Percentiles rank a stretch among this genome's conserved stretches.
These are phyloP conservation scores for Vitis hybrid DNA, from an alignment of 177 flowering plant species.

Conservation along the genomic window DNA sequence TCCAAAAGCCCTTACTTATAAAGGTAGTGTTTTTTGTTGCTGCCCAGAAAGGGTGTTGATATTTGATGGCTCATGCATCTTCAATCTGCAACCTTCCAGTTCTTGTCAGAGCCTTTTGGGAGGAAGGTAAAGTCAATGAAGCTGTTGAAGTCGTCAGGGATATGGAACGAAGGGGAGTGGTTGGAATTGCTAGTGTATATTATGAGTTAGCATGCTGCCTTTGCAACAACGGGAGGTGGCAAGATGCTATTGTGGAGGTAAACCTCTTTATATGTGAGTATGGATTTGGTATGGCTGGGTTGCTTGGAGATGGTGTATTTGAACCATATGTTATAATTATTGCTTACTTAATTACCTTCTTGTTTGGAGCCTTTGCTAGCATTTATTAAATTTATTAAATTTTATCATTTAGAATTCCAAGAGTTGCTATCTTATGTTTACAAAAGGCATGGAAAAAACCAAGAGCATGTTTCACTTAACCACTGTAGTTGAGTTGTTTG, in stretches of 20 bases:
- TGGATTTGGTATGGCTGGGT: neutral
- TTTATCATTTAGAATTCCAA: no score
- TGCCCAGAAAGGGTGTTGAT: neutral
- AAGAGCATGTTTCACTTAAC: no score
- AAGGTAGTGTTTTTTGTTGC: conserved; percentile 40
- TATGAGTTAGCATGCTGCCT: conserved; percentile 96
- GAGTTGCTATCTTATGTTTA: no score
- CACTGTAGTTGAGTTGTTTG: no score
- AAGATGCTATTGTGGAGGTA: conserved; percentile 81
- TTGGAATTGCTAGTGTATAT: conserved; percentile 76
- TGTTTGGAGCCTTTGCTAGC: no score
- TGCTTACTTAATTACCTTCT: neutral
- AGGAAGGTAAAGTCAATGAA: conserved; percentile 80
- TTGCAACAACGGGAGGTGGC: conserved; percentile 86
- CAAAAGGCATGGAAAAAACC: no score
- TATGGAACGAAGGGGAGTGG: conserved; percentile 83
- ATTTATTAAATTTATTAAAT: no score
- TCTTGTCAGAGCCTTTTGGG: conserved; percentile 81
- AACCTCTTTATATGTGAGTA: conserved; percentile 8
- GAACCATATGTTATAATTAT: neutral
- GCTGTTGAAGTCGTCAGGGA: conserved; percentile 79
- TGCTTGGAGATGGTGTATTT: neutral
- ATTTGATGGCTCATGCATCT: conserved; percentile 9
- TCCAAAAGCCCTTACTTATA: conserved; percentile 73
- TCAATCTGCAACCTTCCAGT: conserved; percentile 38